A percentile compares a stretch with the other conserved stretches of the same genome.
These are phyloP conservation scores for Fraxinus xanthoxyloides DNA, from an alignment of 305 asterid species.

Conservation along the genomic window DNA sequence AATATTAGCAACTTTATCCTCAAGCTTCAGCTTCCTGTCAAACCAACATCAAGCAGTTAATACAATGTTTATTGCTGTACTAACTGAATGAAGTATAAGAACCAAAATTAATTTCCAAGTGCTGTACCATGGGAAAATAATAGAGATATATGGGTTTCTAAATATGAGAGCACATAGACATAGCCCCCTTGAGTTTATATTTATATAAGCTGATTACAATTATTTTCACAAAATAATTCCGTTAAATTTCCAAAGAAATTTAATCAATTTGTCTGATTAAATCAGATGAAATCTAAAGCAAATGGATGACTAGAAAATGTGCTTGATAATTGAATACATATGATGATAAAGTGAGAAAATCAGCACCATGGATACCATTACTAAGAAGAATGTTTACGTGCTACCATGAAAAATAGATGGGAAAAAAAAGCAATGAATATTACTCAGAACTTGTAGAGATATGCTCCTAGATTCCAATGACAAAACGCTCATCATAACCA, in stretches of 20 bases:
- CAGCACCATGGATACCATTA: not conserved
- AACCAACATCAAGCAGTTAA: conserved; percentile 28
- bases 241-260: not conserved
- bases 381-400: not conserved
- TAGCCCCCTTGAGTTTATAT: not conserved
- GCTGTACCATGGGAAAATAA: not conserved
- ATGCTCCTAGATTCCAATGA: not conserved
- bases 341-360: not conserved
- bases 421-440: not conserved
- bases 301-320: not conserved
- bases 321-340: not conserved
- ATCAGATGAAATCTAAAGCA: not conserved
- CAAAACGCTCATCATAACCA: not conserved
- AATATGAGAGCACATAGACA: not conserved
- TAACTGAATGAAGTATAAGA: conserved; percentile 5
- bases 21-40: conserved; percentile 80
- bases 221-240: conserved; percentile 6
- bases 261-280: not conserved
- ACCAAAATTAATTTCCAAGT: conserved; percentile 1
- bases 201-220: not conserved
- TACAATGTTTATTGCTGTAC: not conserved
- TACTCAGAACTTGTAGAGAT: not conserved
- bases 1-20: conserved; percentile 63
- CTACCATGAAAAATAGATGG: not conserved
- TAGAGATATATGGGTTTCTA: not conserved